Conservation (phyloP, 805 yeast genomes). For the Candida silvatica region DNA sequence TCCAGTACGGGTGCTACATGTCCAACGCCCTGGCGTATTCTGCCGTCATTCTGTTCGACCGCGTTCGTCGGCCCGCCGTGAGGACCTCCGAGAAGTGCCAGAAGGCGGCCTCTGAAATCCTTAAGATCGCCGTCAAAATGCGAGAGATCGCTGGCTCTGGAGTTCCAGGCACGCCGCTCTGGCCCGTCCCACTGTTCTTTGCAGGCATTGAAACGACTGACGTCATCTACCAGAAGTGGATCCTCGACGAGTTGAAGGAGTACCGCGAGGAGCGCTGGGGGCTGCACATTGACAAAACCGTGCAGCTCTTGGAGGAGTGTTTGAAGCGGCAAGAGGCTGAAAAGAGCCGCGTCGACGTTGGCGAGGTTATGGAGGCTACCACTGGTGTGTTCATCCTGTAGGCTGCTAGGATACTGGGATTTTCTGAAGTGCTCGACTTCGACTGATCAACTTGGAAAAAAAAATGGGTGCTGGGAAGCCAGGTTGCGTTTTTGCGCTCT, state of each 20-base stretch:
- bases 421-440: too few relatives aligned
- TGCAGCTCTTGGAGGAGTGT: constrained; percentile 3
- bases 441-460: too few relatives aligned
- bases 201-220: constrained; percentile 6
- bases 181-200: constrained; percentile 5
- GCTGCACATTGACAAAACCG: constrained; percentile 3
- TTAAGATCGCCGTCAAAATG: constrained; percentile 3
- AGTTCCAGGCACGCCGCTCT: constrained; percentile 2
- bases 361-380: constrained; percentile 16
- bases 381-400: constrained; percentile 25
- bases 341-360: constrained; percentile 5
- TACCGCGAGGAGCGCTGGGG: constrained; percentile 5
- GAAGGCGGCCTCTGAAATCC: constrained; percentile 4
- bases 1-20: too few relatives aligned
- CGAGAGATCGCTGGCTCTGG: neutral
- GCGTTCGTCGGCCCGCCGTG: constrained; percentile 4
- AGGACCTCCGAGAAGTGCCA: constrained; percentile 3
- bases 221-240: constrained; percentile 4
- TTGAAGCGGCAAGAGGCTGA: constrained; percentile 1
- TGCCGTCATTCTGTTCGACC: constrained; percentile 4
- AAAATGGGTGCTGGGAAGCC: too few relatives aligned
- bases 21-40: constrained; percentile 3
- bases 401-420: too few relatives aligned
- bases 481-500: too few relatives aligned
- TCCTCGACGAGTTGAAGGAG: constrained; percentile 2